Conservation (phyloP, 805 yeast genomes). For the Sugiyamaella mastotermitis region DNA sequence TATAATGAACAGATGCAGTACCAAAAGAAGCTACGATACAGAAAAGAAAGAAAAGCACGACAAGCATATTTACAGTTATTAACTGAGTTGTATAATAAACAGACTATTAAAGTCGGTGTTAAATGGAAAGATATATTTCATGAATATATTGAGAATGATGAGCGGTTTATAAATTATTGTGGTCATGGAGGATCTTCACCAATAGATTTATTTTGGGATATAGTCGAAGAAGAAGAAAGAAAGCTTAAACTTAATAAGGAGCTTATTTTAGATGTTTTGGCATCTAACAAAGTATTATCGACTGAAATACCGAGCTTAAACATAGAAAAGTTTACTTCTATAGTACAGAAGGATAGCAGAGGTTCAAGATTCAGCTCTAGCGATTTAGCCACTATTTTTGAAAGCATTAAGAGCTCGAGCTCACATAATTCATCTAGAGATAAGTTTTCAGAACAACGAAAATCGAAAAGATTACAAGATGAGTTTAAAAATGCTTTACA, state of each 20-base stretch:
- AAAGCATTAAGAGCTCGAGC: not conserved
- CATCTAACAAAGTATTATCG: too few relatives aligned
- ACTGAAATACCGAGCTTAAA: conserved; percentile 15
- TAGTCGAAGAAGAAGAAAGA: conserved; percentile 56
- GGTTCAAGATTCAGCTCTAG: not conserved
- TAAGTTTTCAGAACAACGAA: not conserved
- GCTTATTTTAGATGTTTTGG: conserved; percentile 46
- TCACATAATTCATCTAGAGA: not conserved
- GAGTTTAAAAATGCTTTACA: not conserved
- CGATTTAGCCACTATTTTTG: conserved; percentile 8
- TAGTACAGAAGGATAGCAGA: conserved; percentile 11
- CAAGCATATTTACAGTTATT: conserved; percentile 49
- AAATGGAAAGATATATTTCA: conserved; percentile 55
- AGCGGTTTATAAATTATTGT: conserved; percentile 51
- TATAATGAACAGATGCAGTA: conserved; percentile 24
- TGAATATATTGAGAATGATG: conserved; percentile 47
- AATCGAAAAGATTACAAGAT: not conserved
- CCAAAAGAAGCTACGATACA: conserved; percentile 37
- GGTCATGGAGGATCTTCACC: conserved; percentile 79
- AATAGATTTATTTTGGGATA: conserved; percentile 69
- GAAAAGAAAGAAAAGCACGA: conserved; percentile 61
- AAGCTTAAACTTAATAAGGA: conserved; percentile 53
- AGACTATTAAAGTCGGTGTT: conserved; percentile 43
- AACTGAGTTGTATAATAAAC: conserved; percentile 28
- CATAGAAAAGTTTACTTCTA: too few relatives aligned